Evolutionary conservation across 2,329 filamentous ascomycete species (phyloP).

Genomic region (Aspergillus pseudoviridinutans): DNA sequence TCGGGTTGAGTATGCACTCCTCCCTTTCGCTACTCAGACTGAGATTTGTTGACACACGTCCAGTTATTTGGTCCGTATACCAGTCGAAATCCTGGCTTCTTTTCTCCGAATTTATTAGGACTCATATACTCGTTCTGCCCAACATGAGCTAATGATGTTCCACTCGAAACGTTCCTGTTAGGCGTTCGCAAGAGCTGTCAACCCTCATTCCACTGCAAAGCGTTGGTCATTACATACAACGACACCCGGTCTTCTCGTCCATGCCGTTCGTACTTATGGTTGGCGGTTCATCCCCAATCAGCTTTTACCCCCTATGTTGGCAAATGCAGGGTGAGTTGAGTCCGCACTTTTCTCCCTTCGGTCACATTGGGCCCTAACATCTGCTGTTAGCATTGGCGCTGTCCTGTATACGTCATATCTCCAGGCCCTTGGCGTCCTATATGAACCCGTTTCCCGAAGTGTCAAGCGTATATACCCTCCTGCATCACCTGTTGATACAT

Average conservation of each 20-base stretch:
- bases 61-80: conserved; percentile 49
- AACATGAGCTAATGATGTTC: conserved; percentile 2
- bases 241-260: conserved; percentile 57
- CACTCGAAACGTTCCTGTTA: conserved; percentile 21
- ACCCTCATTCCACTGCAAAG: conserved; percentile 46
- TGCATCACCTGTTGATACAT: conserved; percentile 50
- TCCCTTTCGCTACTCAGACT: not conserved
- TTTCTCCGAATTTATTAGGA: not conserved
- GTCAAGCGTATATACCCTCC: conserved; percentile 59
- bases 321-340: conserved; percentile 53
- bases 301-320: conserved; percentile 59
- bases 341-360: not conserved
- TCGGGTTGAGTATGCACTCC: conserved; percentile 69
- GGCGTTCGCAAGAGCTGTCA: conserved; percentile 62
- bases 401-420: conserved; percentile 63
- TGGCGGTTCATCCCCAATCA: conserved; percentile 64
- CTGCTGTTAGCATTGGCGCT: conserved; percentile 50
- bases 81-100: conserved; percentile 2
- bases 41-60: conserved; percentile 14
- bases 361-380: not conserved
- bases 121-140: not conserved
- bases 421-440: conserved; percentile 53
- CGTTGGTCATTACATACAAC: conserved; percentile 59
- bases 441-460: conserved; percentile 55
- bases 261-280: conserved; percentile 58